Base-by-base conservation (phyloP, 257 asterid species). In the Solanum bulbocastanum region DNA sequence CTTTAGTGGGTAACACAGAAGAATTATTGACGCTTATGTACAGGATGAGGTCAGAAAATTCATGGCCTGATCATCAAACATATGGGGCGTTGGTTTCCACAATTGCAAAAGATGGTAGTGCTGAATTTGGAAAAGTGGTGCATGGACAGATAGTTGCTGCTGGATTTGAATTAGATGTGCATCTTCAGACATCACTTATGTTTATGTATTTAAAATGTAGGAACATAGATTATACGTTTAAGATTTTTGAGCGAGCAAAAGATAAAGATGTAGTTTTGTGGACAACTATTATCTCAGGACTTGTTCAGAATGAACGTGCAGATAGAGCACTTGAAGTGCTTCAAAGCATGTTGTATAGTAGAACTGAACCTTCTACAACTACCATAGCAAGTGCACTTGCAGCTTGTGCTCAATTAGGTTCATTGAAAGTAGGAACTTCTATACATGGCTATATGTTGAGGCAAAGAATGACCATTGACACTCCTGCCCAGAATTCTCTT, bases 221-320 rank as follows among this genome's bases (percentile, higher is more conserved):
- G 68, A 89, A 90, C 49, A 79, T 94, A 79, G 91, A 92, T 30
- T 92, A 92, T 68, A 96, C 98, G 12, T 91, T 89, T 73, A 88
- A 46, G 71, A 89, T 94, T 32, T 95, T 93, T 46, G 90, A 90
- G 65, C 90, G 88, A 87, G 90, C 94, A 25, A 90, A 49, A 69
- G 92, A 94, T 74, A 96, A 90, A 89, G 99, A 96, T 87, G 89
- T 86, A 5, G 93, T 96, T 37, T 93, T 87, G 56, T 96, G 98
- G 97, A 96, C 97, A 2, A 78, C 97, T 66, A 90, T 96, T 93
- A 93, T 96, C 58, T 96, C 98, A n/a, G 99, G 98, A 40, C 96
- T 96, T 79, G 95, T 93, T 42, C 95, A 90, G 91, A 95, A 93
- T 87, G 95, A 92, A 73, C 90, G 91, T 83, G 92, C 95, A 52